Evolutionary conservation across 768 basidiomycete species (phyloP), one percentile per base, ranked within the genome.

Genomic region (Leucocoprinus birnbaumii): DNA sequence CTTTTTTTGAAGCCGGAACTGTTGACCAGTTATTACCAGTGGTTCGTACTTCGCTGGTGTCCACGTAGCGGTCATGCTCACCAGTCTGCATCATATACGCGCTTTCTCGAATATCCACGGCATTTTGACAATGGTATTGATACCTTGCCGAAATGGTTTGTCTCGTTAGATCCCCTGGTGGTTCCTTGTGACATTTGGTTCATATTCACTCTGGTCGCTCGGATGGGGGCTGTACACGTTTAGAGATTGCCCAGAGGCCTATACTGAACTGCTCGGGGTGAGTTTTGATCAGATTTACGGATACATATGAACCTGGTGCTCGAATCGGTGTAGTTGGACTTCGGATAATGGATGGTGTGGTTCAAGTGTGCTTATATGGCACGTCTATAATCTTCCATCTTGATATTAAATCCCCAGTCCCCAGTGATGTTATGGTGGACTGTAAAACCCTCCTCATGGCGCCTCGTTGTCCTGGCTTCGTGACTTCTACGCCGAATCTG

Each of bases 91-190:
- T n/a, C n/a, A n/a, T n/a, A n/a, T n/a, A n/a, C n/a, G n/a, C n/a
- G n/a, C n/a, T 31, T 31, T 31, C 31, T 31, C 31, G 11, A 31
- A 31, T 31, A 5, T 31, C 38, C 13, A n/a, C n/a, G n/a, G n/a
- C n/a, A n/a, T n/a, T n/a, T n/a, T n/a, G n/a, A n/a, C n/a, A n/a
- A n/a, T n/a, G n/a, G n/a, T n/a, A n/a, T n/a, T n/a, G n/a, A n/a
- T n/a, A n/a, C n/a, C n/a, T n/a, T n/a, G n/a, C n/a, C n/a, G n/a
- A n/a, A n/a, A n/a, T n/a, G n/a, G n/a, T n/a, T n/a, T n/a, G n/a
- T n/a, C n/a, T n/a, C n/a, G n/a, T n/a, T n/a, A 91, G 90, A 67
- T 91, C 26, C 89, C 90, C 2, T 93, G 87, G 86, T 91, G 89
- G 89, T 63, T 89, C 8, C 78, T 92, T 11, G 85, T 92, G 2